Evolutionary conservation across 495 filamentous ascomycete species (phyloP), one percentile per base, ranked within the genome.

Genomic region (Penicillium longicatenatum): DNA sequence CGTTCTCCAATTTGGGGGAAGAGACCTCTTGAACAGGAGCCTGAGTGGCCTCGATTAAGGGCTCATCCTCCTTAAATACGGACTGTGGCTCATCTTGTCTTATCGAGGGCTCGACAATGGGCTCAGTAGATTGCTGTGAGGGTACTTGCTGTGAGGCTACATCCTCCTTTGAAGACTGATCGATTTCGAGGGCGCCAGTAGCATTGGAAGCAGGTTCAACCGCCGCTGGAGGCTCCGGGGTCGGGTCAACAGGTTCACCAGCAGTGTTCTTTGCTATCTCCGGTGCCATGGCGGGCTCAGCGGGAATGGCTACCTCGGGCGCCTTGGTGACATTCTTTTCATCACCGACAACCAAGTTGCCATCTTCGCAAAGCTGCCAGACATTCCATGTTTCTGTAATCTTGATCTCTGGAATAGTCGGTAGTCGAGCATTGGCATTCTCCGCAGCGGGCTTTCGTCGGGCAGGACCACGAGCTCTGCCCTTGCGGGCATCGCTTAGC

Each of bases 381-480:
- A 84, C 69, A 55, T 80, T 80, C 68, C 73, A 78, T 3, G 77
- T 72, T 42, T 69, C 68, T n/a, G 75, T 75, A 26, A 83, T 76
- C 55, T 70, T 69, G 65, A 82, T 66, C 61, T 76, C 75, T 1
- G 75, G 75, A 30, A 77, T 72, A 6, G 71, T 66, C 11, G 75
- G 73, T 12, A 78, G 65, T 54, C 58, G 66, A 5, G 65, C 42
- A 29, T 48, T 59, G 5, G 65, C 42, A 20, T 60, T 64, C 47
- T 76, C 71, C 10, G 60, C 72, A 11, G 80, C 83, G n/a, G 85
- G 86, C 75, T 87, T 88, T 68, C 94, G 80, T 57, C 94, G 83
- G 61, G 89, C 86, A 8, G 94, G 94, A 21, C 94, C 95, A 61
- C 89, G 87, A 17, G 94, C 94, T 55, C 94, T 79, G 14, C 92